Evolutionary conservation across 352 stramenopile species (phyloP), one percentile per base, ranked within the genome.

Genomic region (Phytopythium chamaehyphon): DNA sequence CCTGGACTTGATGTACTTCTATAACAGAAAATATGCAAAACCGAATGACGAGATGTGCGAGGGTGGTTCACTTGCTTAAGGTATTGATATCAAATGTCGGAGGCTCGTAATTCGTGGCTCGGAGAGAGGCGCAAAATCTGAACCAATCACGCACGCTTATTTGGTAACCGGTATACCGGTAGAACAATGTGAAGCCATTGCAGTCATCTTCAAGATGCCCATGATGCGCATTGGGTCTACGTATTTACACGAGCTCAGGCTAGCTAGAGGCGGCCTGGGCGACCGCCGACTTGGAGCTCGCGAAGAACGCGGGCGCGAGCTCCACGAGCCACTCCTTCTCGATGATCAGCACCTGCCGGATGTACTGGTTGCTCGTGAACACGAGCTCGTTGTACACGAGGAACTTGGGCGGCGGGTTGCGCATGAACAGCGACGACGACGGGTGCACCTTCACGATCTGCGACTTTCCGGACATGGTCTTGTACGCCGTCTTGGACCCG

Each of bases 351-450:
- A 96, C 82, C 5, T 80, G 88, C 9, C 87, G 83, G 56, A 96
- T 91, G 67, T 96, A 96, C 60, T 96, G 85, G 53, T 94, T 95
- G 62, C 83, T 94, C 22, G 88, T 96, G 57, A 92, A 92, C 52
- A 96, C 85, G 37, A 96, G 69, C 59, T 96, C 88, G 55, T 96
- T 93, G 67, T 91, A 94, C 15, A 95, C 70, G 43, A 95, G 73
- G 66, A 71, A 95, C 53, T 94, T 88, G 1, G 83, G 83, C 35
- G 83, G 73, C 16, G 86, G 85, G 51, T 96, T 94, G 42, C 84
- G 84, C 83, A 90, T 91, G 55, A 94, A 95, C 23, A 96, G 59
- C 35, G 80, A 89, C 36, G 86, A 96, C 35, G 84, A 94, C 26
- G 88, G 88, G 46, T 96, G 88, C 46, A 96, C 80, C 54, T 94